A percentile compares a stretch with the other conserved stretches of the same genome.
Conservation (phyloP, 2,329 filamentous ascomycete species). For the Penicillium fuscoglaucum region DNA sequence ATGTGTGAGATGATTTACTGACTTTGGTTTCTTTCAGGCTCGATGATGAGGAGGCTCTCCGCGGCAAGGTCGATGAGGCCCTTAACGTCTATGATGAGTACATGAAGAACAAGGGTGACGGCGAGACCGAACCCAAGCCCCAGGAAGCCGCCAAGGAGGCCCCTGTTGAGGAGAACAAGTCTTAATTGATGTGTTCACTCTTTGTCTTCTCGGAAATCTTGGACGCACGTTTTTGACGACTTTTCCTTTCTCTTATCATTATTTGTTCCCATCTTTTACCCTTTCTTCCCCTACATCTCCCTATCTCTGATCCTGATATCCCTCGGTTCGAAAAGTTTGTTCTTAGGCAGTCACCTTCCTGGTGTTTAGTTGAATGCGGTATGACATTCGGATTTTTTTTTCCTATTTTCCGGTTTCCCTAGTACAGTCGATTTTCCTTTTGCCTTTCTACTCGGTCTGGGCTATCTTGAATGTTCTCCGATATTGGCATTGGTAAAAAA, state of each 20-base stretch:
- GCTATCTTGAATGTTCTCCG: background rate
- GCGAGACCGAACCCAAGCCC: slow-evolving; percentile 48
- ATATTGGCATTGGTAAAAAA: slow-evolving; percentile 21
- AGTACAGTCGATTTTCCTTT: slow-evolving; percentile 4
- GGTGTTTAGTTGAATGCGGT: slow-evolving; percentile 35
- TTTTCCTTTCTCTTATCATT: slow-evolving; percentile 30
- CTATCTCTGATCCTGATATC: slow-evolving; percentile 42
- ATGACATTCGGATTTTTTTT: slow-evolving; percentile 31
- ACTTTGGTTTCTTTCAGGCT: slow-evolving; percentile 58
- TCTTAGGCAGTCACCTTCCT: slow-evolving; percentile 36
- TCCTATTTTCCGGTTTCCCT: slow-evolving; percentile 13
- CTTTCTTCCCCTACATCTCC: slow-evolving; percentile 25
- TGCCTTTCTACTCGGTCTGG: background rate
- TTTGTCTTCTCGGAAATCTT: slow-evolving; percentile 31
- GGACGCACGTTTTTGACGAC: slow-evolving; percentile 41
- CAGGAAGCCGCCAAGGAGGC: slow-evolving; percentile 48
- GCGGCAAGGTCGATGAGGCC: slow-evolving; percentile 95
- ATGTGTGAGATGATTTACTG: slow-evolving; percentile 15
- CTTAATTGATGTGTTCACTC: slow-evolving; percentile 34
- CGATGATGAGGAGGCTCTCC: slow-evolving; percentile 83
- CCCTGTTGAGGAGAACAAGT: slow-evolving; percentile 43
- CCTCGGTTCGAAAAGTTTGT: slow-evolving; percentile 45
- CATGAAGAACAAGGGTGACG: slow-evolving; percentile 75
- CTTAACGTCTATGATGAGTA: slow-evolving; percentile 98
- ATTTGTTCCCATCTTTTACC: slow-evolving; percentile 24